Evolutionary conservation across 148 eudicot species (phyloP).

Genomic region (Fagopyrum esculentum): DNA sequence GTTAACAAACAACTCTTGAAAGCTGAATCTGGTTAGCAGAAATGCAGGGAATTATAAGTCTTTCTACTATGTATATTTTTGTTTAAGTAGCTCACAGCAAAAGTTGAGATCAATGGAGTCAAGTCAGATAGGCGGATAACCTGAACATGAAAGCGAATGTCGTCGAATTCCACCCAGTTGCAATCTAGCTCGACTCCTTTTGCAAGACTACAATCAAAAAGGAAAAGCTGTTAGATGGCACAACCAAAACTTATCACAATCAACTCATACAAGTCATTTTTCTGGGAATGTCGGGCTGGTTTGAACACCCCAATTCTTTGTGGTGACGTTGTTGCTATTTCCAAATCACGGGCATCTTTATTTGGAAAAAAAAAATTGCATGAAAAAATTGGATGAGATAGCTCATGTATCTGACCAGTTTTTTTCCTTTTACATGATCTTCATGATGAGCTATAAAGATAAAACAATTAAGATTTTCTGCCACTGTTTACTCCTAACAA

Average conservation of each 20-base stretch:
- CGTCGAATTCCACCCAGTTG: constrained; percentile 94
- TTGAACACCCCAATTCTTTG: not conserved
- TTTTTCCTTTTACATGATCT: not conserved
- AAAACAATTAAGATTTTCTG: not conserved
- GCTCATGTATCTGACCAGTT: constrained; percentile 2
- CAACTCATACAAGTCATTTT: not conserved
- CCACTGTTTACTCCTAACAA: constrained; percentile 2
- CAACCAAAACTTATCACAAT: not conserved
- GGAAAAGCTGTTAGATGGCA: constrained; percentile 6
- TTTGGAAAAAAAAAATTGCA: not conserved
- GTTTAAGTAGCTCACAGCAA: not conserved
- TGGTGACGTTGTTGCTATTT: not conserved
- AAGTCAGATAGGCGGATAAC: constrained; percentile 24
- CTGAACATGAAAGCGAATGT: constrained; percentile 90
- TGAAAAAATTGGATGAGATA: not conserved
- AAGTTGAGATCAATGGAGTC: not conserved
- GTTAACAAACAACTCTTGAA: not conserved
- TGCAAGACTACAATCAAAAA: constrained; percentile 55
- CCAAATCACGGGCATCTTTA: not conserved
- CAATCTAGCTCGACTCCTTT: constrained; percentile 88
- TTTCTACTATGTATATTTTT: not conserved
- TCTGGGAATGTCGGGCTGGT: not conserved
- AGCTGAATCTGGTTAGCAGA: not conserved
- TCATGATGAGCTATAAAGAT: not conserved
- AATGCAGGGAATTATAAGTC: not conserved